Evolutionary conservation across 148 eudicot species (phyloP).

Genomic region (Amaranthus palmeri): DNA sequence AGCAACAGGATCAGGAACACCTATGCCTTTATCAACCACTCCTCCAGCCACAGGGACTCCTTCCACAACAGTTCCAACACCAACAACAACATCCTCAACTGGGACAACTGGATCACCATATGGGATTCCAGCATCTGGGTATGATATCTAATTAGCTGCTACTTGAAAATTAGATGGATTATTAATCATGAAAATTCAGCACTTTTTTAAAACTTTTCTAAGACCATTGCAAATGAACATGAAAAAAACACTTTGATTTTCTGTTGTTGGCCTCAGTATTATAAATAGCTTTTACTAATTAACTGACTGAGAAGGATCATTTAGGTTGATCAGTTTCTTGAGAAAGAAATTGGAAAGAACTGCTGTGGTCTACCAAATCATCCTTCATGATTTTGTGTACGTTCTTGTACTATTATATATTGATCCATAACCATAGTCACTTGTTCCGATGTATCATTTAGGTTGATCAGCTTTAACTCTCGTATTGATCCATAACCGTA

Average conservation of each 20-base stretch:
- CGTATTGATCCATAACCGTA: too few relatives aligned
- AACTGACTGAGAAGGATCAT: neutral
- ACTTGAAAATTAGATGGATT: neutral
- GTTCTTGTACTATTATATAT: too few relatives aligned
- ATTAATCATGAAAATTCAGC: too few relatives aligned
- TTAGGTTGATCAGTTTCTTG: neutral
- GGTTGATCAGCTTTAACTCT: too few relatives aligned
- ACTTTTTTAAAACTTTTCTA: too few relatives aligned
- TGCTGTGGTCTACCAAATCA: too few relatives aligned
- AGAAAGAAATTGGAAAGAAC: too few relatives aligned
- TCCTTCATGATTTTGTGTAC: too few relatives aligned
- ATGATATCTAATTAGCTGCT: constrained; percentile 19
- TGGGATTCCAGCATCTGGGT: constrained; percentile 28
- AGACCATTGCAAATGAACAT: neutral
- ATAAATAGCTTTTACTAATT: neutral
- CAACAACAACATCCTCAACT: constrained; percentile 38
- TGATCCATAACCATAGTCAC: too few relatives aligned
- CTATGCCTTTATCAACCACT: constrained; percentile 26
- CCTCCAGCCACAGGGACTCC: constrained; percentile 31
- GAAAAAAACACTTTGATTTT: neutral
- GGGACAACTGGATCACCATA: constrained; percentile 27
- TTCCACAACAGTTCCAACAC: constrained; percentile 23
- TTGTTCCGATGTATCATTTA: too few relatives aligned
- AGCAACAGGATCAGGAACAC: constrained; percentile 18
- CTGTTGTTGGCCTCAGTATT: neutral